Evolutionary conservation across 2,329 filamentous ascomycete genomes (phyloP), one percentile per base, ranked within the genome.

Genomic region (Paecilomyces dactylethromorphus): DNA sequence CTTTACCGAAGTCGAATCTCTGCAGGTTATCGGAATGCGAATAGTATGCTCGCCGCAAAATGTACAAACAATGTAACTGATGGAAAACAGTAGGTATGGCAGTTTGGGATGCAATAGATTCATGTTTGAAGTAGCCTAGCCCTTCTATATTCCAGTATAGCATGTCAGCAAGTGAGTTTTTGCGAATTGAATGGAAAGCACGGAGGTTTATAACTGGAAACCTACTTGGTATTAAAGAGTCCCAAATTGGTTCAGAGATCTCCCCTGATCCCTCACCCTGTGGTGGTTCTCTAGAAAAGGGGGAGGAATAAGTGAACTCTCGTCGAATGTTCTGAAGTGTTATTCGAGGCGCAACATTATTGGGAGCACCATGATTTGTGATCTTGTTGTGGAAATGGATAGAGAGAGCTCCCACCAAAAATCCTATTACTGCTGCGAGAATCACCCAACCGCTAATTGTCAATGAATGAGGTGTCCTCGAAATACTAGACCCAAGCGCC

Each of bases 21-120:
- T 72, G 64, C 11, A 12, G 8, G 69, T 69, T 58, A 74, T 55
- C 45, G n/a, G 39, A n/a, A 69, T 62, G 24, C 66, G 59, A 70
- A 63, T 73, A 76, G 7, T 73, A 57, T 70, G 70, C 63, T 68
- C 65, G 15, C 71, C 69, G 54, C 72, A 62, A 45, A 55, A 74
- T 75, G 11, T 72, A 76, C 29, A 75, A 63, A 59, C 74, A 77
- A 58, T 77, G 73, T 0, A 77, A 68, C 57, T 77, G 74, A 62
- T 76, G 74, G 64, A 76, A 77, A 15, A 74, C 73, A 31, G 52
- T 56, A 39, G 59, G 32, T 18, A 61, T 55, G 57, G 53, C 56
- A 13, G 45, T 24, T 26, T 58, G 51, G 3, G 33, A 21, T 13
- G 53, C 59, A 26, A 56, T 39, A 11, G 35, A 22, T 7, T 50